phyloP scores from a whole-genome alignment of 805 yeast genomes.

The Dipodascus albidus region DNA sequence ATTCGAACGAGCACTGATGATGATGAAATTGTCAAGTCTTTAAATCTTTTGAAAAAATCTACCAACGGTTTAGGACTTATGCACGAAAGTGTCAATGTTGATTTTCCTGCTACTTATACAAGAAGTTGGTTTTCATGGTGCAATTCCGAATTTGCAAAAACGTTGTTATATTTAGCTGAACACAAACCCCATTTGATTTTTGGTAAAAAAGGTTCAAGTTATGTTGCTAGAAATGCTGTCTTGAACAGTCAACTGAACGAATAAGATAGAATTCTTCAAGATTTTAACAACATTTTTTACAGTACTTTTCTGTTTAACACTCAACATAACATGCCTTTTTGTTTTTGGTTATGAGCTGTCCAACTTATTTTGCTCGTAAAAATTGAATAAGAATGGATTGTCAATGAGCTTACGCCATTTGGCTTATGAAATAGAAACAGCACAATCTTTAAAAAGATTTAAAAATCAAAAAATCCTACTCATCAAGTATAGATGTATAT shows the following conservation, averaged over 20 bases:
- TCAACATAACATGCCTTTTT: too few species aligned
- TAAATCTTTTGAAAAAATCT: conserved; percentile 41
- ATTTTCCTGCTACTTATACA: conserved; percentile 42
- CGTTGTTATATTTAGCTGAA: conserved; percentile 63
- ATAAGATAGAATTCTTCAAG: too few species aligned
- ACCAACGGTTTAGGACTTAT: conserved; percentile 72
- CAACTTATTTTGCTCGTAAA: too few species aligned
- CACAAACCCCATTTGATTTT: conserved; percentile 66
- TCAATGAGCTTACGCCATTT: too few species aligned
- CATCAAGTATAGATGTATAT: too few species aligned
- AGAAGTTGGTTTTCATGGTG: conserved; percentile 95
- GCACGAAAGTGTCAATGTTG: conserved; percentile 73
- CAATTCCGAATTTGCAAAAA: conserved; percentile 81
- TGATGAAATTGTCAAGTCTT: conserved; percentile 43
- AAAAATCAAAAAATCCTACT: too few species aligned
- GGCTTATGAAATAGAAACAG: too few species aligned
- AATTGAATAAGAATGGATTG: too few species aligned
- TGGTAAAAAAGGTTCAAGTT: not conserved
- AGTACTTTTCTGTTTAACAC: too few species aligned
- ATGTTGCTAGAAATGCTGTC: not conserved
- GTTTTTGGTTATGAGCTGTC: too few species aligned
- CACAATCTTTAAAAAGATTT: too few species aligned
- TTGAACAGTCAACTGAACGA: not conserved
- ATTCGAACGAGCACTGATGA: conserved; percentile 70
- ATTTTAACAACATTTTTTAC: too few species aligned